Evolutionary conservation across 805 yeast genomes (phyloP).

Genomic region (Suhomyces kilbournensis): DNA sequence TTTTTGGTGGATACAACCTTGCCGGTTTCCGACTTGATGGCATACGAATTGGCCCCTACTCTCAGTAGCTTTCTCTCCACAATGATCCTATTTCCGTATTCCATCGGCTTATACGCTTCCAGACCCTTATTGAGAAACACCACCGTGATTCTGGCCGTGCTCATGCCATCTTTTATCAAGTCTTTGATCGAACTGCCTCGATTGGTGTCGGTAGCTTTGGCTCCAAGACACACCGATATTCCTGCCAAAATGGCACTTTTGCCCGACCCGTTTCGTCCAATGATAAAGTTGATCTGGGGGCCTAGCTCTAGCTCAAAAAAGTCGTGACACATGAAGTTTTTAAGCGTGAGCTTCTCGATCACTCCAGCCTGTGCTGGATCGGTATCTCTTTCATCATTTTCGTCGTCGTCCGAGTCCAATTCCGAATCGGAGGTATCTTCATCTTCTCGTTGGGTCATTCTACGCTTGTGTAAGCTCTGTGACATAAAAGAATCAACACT

Average conservation of each 20-base stretch:
- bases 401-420: constrained; percentile 16
- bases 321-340: constrained; percentile 88
- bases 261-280: constrained; percentile 91
- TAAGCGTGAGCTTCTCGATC: constrained; percentile 58
- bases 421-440: background rate
- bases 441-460: constrained; percentile 4
- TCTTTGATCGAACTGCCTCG: constrained; percentile 72
- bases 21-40: constrained; percentile 51
- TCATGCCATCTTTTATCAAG: constrained; percentile 73
- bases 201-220: constrained; percentile 81
- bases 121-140: constrained; percentile 61
- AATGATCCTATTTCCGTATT: constrained; percentile 65
- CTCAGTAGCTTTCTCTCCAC: constrained; percentile 64
- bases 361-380: constrained; percentile 56
- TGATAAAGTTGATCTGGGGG: constrained; percentile 78
- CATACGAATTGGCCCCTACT: constrained; percentile 52
- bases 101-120: constrained; percentile 62
- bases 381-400: constrained; percentile 11
- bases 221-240: constrained; percentile 82
- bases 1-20: constrained; percentile 58
- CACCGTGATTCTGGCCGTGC: constrained; percentile 64
- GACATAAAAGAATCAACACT: constrained; percentile 11
- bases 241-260: constrained; percentile 88
- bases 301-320: constrained; percentile 73
- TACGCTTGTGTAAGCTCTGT: constrained; percentile 5